Evolutionary conservation across 108 stramenopile genomes (phyloP).

Genomic region (Fragilaria crotonensis): DNA sequence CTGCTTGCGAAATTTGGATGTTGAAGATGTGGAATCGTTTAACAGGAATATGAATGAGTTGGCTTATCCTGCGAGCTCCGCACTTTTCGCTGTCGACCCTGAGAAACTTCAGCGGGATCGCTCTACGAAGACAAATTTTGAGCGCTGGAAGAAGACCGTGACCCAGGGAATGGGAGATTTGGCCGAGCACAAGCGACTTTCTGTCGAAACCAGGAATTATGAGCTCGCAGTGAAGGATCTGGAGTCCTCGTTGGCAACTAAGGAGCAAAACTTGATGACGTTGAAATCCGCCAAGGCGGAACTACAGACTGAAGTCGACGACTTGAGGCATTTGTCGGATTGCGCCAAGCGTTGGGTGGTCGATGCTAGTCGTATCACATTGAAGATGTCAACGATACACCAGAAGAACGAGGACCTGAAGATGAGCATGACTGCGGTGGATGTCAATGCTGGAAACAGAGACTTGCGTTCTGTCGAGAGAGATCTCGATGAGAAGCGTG

Average conservation of each 20-base stretch:
- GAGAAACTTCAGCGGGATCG: conserved; percentile 29
- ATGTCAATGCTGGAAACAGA: conserved; percentile 32
- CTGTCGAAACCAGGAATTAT: not conserved
- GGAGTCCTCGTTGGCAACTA: no score
- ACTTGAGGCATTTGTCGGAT: conserved; percentile 45
- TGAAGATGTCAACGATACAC: conserved; percentile 30
- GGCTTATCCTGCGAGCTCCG: conserved; percentile 1
- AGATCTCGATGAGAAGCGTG: conserved; percentile 32
- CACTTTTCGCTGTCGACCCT: conserved; percentile 21
- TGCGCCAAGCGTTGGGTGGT: conserved; percentile 17
- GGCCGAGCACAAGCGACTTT: not conserved
- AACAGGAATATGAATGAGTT: conserved; percentile 10
- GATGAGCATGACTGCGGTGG: conserved; percentile 11
- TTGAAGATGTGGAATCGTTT: conserved; percentile 4
- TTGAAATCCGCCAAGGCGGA: conserved; percentile 13
- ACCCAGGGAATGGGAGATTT: not conserved
- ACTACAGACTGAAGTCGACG: conserved; percentile 22
- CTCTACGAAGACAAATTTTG: conserved; percentile 20
- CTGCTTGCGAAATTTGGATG: conserved; percentile 18
- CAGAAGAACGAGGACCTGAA: conserved; percentile 41
- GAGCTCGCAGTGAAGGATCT: not conserved
- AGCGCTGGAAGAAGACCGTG: not conserved
- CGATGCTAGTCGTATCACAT: conserved; percentile 8
- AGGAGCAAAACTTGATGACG: no score
- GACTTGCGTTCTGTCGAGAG: conserved; percentile 56